These are phyloP conservation scores for Sporothrix globosa DNA, from an alignment of 2,329 filamentous ascomycete genomes.

Conservation along the genomic window DNA sequence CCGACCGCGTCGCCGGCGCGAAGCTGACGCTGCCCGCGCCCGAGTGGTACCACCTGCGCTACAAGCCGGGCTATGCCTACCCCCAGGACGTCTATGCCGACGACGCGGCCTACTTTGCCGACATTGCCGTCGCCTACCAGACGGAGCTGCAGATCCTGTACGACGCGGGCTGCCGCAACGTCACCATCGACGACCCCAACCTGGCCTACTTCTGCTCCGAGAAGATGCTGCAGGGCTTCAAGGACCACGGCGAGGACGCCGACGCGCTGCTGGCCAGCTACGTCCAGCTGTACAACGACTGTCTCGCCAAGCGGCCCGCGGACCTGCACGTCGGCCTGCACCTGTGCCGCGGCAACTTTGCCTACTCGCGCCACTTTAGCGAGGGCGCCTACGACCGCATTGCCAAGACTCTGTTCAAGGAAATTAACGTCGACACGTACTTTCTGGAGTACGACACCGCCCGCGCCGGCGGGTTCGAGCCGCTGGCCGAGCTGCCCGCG, in stretches of 20 bases:
- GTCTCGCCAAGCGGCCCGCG: constrained; percentile 61
- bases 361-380: constrained; percentile 64
- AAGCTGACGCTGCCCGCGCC: constrained; percentile 67
- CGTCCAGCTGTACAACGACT: constrained; percentile 74
- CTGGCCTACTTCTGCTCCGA: constrained; percentile 69
- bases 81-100: constrained; percentile 52
- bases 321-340: constrained; percentile 75
- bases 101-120: constrained; percentile 55
- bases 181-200: constrained; percentile 66
- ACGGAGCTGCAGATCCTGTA: constrained; percentile 54
- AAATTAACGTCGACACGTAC: constrained; percentile 63
- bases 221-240: constrained; percentile 63
- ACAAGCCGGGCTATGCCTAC: constrained; percentile 54
- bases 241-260: constrained; percentile 61
- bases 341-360: constrained; percentile 65
- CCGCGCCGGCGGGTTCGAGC: constrained; percentile 64
- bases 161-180: constrained; percentile 54
- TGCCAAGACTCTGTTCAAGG: constrained; percentile 62
- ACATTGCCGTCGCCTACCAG: constrained; percentile 56
- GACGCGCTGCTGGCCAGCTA: constrained; percentile 71
- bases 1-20: constrained; percentile 64
- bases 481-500: constrained; percentile 60
- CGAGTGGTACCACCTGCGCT: constrained; percentile 64
- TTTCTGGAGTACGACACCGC: constrained; percentile 51
- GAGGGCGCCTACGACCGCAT: constrained; percentile 67